Conservation (phyloP, 2,329 filamentous ascomycete genomes). For the Colletotrichum destructivum region DNA sequence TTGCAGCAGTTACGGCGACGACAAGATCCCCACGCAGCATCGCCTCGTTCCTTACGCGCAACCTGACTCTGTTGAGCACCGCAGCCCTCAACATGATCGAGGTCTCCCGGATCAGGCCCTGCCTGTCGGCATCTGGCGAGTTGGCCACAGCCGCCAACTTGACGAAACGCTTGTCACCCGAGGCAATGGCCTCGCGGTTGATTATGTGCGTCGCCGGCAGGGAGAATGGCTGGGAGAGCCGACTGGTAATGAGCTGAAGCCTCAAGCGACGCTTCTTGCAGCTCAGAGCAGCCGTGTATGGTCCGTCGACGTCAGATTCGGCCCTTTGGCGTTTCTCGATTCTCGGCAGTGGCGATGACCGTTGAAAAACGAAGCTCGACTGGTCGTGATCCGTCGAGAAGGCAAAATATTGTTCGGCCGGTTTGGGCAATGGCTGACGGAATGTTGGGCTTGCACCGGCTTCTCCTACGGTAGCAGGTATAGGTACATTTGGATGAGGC, state of each 20-base stretch:
- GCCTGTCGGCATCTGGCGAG: conserved; percentile 54
- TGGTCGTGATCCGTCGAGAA: background rate
- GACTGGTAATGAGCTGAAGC: conserved; percentile 76
- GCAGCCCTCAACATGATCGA: conserved; percentile 74
- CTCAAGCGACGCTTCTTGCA: conserved; percentile 79
- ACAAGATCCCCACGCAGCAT: conserved; percentile 50
- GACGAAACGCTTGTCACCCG: conserved; percentile 64
- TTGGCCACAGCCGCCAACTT: conserved; percentile 58
- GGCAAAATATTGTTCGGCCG: background rate
- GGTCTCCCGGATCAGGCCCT: conserved; percentile 61
- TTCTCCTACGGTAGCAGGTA: background rate
- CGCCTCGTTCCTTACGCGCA: conserved; percentile 59
- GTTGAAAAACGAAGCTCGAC: conserved; percentile 26
- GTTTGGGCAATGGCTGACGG: background rate
- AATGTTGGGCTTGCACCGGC: background rate
- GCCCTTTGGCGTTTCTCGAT: conserved; percentile 53
- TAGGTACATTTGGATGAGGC: background rate
- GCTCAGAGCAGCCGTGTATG: conserved; percentile 63
- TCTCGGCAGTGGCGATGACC: background rate
- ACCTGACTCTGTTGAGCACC: conserved; percentile 74
- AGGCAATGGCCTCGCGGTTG: conserved; percentile 67
- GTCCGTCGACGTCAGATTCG: conserved; percentile 72
- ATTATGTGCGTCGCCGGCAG: conserved; percentile 79
- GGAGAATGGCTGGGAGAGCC: conserved; percentile 79
- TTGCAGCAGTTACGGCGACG: conserved; percentile 51